These are phyloP conservation scores for Russula foetens DNA, from an alignment of 768 basidiomycete genomes.

Conservation along the genomic window DNA sequence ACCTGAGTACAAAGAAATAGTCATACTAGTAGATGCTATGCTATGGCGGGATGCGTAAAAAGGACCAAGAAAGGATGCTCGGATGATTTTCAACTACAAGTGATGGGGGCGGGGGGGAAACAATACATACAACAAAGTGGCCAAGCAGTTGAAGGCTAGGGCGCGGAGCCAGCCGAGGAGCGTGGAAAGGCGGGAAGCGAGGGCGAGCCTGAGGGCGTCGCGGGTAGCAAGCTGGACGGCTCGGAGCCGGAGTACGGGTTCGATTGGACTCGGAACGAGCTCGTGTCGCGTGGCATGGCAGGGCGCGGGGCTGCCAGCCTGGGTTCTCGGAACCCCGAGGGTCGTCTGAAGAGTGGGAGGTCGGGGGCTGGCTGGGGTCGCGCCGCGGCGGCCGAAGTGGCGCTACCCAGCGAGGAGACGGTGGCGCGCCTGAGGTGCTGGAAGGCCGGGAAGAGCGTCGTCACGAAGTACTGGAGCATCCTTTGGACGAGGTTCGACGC, in stretches of 20 bases:
- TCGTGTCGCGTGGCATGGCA: conserved; percentile 1
- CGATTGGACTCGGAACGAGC: conserved; percentile 12
- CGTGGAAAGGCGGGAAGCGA: background rate
- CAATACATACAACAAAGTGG: too few species aligned
- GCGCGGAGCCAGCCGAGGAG: background rate
- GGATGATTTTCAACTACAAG: too few species aligned
- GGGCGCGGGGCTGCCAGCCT: background rate
- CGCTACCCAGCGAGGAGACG: background rate
- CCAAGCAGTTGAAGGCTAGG: too few species aligned
- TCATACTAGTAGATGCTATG: too few species aligned
- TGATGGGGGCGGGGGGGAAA: too few species aligned
- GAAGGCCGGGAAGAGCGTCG: conserved; percentile 1
- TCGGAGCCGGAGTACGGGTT: conserved; percentile 5
- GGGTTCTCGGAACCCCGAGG: conserved; percentile 1
- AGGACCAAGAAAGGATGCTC: too few species aligned
- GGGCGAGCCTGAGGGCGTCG: background rate
- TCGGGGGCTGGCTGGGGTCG: background rate
- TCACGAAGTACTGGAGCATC: conserved; percentile 2
- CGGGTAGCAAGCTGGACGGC: background rate
- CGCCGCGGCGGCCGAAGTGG: background rate
- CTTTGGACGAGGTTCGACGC: background rate
- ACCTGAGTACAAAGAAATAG: too few species aligned
- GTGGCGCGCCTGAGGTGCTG: conserved; percentile 1
- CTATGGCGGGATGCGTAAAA: too few species aligned
- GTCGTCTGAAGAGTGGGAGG: conserved; percentile 1